A percentile compares a stretch with the other conserved stretches of the same genome.
phyloP scores from a whole-genome alignment of 108 stramenopile genomes.

The Aurantiochytrium sp. region DNA sequence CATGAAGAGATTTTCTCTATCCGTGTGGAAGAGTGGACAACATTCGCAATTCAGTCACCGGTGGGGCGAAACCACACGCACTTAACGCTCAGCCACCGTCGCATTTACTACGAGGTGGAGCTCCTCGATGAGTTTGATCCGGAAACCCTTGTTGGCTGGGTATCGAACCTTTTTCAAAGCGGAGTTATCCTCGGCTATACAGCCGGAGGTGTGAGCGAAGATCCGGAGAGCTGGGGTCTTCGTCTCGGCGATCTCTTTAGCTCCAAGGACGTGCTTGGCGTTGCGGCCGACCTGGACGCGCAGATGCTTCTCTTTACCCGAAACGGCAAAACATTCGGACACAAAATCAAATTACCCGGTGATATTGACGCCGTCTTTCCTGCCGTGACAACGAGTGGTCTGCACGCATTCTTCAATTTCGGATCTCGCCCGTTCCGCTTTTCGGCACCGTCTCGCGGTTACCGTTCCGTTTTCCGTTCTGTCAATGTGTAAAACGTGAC shows the following conservation, averaged over 20 bases:
- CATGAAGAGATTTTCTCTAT: not conserved
- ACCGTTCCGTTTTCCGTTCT: not conserved
- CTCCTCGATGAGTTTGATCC: not conserved
- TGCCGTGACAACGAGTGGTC: not conserved
- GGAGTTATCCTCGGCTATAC: not conserved
- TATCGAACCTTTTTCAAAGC: not conserved
- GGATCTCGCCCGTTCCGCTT: not conserved
- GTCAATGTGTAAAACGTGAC: not conserved
- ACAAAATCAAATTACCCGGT: not conserved
- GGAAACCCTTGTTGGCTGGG: not conserved
- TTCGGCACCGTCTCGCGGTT: not conserved
- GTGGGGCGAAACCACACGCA: not conserved
- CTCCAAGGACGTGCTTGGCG: not conserved
- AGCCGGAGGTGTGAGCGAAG: not conserved
- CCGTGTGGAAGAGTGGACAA: not conserved
- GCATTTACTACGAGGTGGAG: not conserved
- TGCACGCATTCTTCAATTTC: not conserved
- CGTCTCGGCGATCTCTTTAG: too few species aligned
- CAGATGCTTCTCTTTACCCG: not conserved
- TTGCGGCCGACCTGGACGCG: not conserved
- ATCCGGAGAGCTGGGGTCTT: not conserved
- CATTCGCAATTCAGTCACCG: not conserved
- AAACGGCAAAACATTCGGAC: not conserved
- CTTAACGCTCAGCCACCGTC: not conserved
- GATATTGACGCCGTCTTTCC: not conserved